Percentiles rank a stretch among this genome's conserved stretches.
These are phyloP conservation scores for Cyclaneusma minus DNA, from an alignment of 2,329 filamentous ascomycete genomes.

Conservation along the genomic window DNA sequence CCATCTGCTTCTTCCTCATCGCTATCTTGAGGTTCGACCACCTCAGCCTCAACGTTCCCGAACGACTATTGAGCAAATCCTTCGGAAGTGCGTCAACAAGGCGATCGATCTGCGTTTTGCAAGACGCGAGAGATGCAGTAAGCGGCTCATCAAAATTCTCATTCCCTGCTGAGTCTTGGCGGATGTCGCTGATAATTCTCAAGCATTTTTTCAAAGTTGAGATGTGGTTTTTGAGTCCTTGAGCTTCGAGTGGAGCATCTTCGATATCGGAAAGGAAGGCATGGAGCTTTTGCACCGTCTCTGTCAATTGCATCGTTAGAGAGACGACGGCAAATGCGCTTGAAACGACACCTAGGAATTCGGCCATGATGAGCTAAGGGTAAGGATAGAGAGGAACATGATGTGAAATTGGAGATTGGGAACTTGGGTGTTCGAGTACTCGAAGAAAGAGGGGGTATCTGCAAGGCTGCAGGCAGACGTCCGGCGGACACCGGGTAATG, in stretches of 20 bases:
- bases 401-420: no score
- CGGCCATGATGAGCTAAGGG: no score
- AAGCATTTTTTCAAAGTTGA: constrained; percentile 2
- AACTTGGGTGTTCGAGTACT: no score
- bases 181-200: no score
- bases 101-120: neutral
- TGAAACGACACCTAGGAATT: constrained; percentile 3
- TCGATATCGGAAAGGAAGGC: constrained; percentile 2
- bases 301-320: constrained; percentile 4
- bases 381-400: no score
- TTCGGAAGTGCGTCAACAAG: constrained; percentile 4
- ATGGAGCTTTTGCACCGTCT: constrained; percentile 4
- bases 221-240: constrained; percentile 6
- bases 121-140: no score
- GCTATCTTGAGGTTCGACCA: constrained; percentile 2
- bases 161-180: no score
- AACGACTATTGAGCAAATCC: constrained; percentile 3
- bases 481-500: no score
- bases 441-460: no score
- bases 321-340: constrained; percentile 5
- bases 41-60: constrained; percentile 1
- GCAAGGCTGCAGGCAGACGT: no score
- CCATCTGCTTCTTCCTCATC: constrained; percentile 4
- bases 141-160: no score
- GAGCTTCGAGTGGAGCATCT: constrained; percentile 1